Evolutionary conservation across 2,329 filamentous ascomycete genomes (phyloP).

Genomic region (Verticillium albo-atrum): DNA sequence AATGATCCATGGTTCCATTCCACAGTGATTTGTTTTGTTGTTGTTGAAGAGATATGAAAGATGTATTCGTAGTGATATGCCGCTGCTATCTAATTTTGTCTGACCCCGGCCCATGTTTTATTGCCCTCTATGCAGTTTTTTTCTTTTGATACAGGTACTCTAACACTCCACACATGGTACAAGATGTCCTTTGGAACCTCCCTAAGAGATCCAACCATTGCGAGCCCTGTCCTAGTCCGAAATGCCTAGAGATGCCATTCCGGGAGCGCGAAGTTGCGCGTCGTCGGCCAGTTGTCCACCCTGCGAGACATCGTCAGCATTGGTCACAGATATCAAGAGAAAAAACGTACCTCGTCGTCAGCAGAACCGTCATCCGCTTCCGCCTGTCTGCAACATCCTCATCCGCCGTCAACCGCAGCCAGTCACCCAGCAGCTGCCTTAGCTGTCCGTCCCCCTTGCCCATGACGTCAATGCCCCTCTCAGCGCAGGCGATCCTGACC

Average conservation of each 20-base stretch:
- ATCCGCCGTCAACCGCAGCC: constrained; percentile 41
- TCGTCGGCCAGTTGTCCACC: constrained; percentile 34
- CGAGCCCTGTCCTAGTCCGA: background rate
- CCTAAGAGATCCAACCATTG: background rate
- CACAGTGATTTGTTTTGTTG: background rate
- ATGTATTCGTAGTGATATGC: background rate
- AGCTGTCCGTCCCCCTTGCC: constrained; percentile 55
- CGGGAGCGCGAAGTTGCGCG: constrained; percentile 35
- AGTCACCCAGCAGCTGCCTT: constrained; percentile 37
- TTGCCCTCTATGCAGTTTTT: background rate
- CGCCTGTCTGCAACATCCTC: constrained; percentile 30
- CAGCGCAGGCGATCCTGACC: constrained; percentile 64
- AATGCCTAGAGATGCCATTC: constrained; percentile 31
- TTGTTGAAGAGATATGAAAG: background rate
- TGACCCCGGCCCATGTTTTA: background rate
- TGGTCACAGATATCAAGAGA: background rate
- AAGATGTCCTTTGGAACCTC: background rate
- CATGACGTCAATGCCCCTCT: constrained; percentile 59
- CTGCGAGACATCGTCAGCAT: constrained; percentile 17
- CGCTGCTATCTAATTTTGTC: background rate
- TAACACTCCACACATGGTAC: background rate
- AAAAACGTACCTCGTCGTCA: constrained; percentile 34
- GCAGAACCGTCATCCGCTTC: constrained; percentile 31
- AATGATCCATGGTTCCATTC: background rate
- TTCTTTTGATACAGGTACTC: background rate